A percentile compares a stretch with the other conserved stretches of the same genome.
phyloP scores from a whole-genome alignment of 2,329 filamentous ascomycete species.

The Ceratocystis cacaofunesta region DNA sequence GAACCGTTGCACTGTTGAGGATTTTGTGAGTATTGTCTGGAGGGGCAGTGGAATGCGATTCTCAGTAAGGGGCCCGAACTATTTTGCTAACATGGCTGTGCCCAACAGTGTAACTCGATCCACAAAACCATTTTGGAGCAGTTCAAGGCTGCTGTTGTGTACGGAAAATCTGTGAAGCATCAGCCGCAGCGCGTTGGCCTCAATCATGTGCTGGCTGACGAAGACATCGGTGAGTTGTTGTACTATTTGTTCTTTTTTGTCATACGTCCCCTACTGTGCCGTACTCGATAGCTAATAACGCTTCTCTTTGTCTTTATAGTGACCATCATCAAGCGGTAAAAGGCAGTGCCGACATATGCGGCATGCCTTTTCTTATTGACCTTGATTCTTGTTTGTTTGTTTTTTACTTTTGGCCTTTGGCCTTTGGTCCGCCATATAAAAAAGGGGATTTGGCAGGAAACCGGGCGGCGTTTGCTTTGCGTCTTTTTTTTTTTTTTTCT shows the following conservation, averaged over 20 bases:
- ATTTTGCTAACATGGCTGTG: constrained; percentile 1
- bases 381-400: constrained; percentile 1
- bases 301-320: constrained; percentile 4
- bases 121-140: constrained; percentile 92
- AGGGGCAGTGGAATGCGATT: too few species aligned
- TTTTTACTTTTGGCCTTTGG: neutral
- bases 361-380: neutral
- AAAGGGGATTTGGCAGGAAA: constrained; percentile 1
- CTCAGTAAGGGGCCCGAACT: too few species aligned
- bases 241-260: neutral
- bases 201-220: constrained; percentile 79
- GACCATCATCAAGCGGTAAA: constrained; percentile 17
- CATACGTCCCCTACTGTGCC: neutral
- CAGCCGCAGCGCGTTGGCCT: constrained; percentile 93
- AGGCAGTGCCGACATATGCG: neutral
- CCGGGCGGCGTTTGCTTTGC: constrained; percentile 9
- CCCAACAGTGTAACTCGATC: constrained; percentile 74
- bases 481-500: neutral
- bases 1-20: constrained; percentile 76
- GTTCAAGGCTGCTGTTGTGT: constrained; percentile 90
- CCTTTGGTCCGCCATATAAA: neutral
- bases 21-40: constrained; percentile 58
- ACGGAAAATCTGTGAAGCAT: constrained; percentile 96
- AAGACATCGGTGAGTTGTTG: constrained; percentile 63
- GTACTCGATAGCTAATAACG: neutral